phyloP scores from a whole-genome alignment of 257 asterid species.

The Solanum infundibuliforme region DNA sequence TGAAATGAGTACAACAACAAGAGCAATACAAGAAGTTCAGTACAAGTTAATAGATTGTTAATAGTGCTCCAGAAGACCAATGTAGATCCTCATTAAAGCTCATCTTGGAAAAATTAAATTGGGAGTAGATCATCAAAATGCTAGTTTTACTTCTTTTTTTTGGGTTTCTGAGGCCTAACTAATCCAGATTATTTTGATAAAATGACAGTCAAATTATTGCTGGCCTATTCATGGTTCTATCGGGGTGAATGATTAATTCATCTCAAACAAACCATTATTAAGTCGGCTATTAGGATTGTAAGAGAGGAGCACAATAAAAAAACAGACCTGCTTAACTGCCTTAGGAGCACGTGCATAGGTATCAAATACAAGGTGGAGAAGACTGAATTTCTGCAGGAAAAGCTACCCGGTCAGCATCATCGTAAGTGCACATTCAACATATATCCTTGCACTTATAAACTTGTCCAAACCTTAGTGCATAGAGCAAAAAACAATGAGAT shows the following conservation, averaged over 20 bases:
- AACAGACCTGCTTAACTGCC: conserved; percentile 82
- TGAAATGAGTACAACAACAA: background rate
- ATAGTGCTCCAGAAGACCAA: background rate
- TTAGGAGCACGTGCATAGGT: conserved; percentile 53
- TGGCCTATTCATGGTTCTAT: background rate
- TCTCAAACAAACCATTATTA: background rate
- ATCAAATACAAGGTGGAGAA: conserved; percentile 71
- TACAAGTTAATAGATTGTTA: background rate
- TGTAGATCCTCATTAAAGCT: background rate
- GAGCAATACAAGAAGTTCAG: background rate
- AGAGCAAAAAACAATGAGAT: conserved; percentile 79
- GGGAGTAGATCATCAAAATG: background rate
- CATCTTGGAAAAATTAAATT: background rate
- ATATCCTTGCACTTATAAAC: background rate
- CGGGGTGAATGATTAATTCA: background rate
- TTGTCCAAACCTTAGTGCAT: conserved; percentile 59
- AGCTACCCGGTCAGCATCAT: background rate
- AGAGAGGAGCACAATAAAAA: conserved; percentile 7
- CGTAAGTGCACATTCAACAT: background rate
- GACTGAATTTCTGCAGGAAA: conserved; percentile 66
- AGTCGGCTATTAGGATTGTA: background rate
- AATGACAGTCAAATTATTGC: background rate
- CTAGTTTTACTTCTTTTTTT: background rate
- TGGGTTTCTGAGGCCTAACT: background rate
- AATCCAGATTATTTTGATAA: background rate